Base-by-base conservation (phyloP, 2,329 filamentous ascomycete genomes). In the Sarocladium kiliense region DNA sequence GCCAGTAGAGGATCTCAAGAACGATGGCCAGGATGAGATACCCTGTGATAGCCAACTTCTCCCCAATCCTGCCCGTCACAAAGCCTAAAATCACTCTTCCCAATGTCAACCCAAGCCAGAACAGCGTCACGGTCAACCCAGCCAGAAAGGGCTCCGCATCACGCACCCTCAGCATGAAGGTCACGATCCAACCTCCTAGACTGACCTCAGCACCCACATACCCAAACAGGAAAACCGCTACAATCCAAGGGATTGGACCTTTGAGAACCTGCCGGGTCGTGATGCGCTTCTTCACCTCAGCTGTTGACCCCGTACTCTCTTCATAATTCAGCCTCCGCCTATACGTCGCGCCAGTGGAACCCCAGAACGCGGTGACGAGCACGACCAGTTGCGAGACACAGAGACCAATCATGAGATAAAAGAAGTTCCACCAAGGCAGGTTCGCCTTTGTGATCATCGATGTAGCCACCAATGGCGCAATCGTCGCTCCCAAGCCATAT, bases 161-260 rank as follows among this genome's bases (percentile, higher is more conserved):
- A 14, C 91, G 81, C 23, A 91, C 85, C 19, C 81, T 76, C n/a
- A 92, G 83, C 89, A 96, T 95, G 66, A 96, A 95, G 1, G 86
- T 86, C 50, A 51, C 86, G 59, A 95, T 86, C 89, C 89, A 94
- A 16, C 89, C 73, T 10, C 87, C 86, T 2, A 91, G 74, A 1
- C 82, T 84, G 57, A 91, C 87, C 70, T 96, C 91, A 5, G 82
- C 79, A 3, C 91, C 91, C 1, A 93, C 86, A 63, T 95, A 95
- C 9, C 84, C 82, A 3, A 95, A 78, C 14, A 95, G 73, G 66
- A 95, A 95, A 1, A 87, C 58, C 2, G 89, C 79, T 42, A 84
- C 76, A n/a, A 90, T 74, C 87, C 88, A 92, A 2, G 87, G 87
- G 3, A 88, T 76, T 55, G 74, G 77, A 51, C 75, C 65, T 5